phyloP scores from a whole-genome alignment of 2,329 filamentous ascomycete species.

The Pyricularia pennisetigena region DNA sequence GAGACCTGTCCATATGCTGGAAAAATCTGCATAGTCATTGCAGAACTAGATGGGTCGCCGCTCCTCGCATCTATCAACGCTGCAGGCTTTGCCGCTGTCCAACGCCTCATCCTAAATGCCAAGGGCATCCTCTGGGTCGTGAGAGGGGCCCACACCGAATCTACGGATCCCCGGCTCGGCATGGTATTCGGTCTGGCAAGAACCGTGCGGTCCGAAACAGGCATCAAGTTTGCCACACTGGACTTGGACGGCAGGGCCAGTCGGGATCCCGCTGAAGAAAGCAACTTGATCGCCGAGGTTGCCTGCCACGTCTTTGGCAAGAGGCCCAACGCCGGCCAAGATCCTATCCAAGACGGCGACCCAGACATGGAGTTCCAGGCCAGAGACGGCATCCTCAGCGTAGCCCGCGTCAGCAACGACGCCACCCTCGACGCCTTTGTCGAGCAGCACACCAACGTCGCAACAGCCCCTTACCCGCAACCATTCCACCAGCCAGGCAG shows the following conservation, averaged over 20 bases:
- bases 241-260: constrained; percentile 17
- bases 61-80: constrained; percentile 11
- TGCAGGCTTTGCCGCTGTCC: constrained; percentile 11
- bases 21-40: constrained; percentile 14
- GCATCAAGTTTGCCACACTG: constrained; percentile 21
- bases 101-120: constrained; percentile 12
- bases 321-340: background rate
- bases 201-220: constrained; percentile 21
- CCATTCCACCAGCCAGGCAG: constrained; percentile 9
- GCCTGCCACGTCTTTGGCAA: constrained; percentile 5
- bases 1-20: background rate
- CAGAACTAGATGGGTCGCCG: constrained; percentile 11
- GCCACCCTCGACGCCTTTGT: constrained; percentile 7
- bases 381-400: constrained; percentile 3
- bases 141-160: constrained; percentile 21
- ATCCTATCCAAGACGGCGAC: background rate
- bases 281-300: constrained; percentile 3
- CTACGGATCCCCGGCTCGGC: constrained; percentile 20
- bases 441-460: constrained; percentile 7
- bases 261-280: constrained; percentile 4
- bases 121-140: constrained; percentile 26
- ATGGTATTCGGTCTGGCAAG: constrained; percentile 22
- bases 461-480: constrained; percentile 6
- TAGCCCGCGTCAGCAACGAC: constrained; percentile 5
- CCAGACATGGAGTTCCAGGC: constrained; percentile 9